Evolutionary conservation across 371 early-diverging fungal species (phyloP).

Genomic region (Apophysomyces variabilis): DNA sequence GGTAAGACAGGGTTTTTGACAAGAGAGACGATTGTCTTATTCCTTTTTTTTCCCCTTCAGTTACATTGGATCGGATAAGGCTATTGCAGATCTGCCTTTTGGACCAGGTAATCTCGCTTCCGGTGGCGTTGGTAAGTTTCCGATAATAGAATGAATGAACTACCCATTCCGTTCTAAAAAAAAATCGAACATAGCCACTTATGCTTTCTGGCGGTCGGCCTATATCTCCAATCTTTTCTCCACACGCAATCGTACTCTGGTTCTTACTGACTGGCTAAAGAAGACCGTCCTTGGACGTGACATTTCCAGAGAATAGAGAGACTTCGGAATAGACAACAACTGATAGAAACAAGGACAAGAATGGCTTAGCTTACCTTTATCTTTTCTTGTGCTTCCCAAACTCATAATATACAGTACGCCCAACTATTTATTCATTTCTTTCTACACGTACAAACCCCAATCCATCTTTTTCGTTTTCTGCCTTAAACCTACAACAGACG

Average conservation of each 20-base stretch:
- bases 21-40: background rate
- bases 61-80: conserved; percentile 89
- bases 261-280: conserved; percentile 90
- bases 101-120: conserved; percentile 72
- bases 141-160: background rate
- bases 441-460: background rate
- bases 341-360: background rate
- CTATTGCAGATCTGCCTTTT: conserved; percentile 88
- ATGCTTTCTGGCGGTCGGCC: conserved; percentile 79
- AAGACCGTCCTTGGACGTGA: conserved; percentile 87
- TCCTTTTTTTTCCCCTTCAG: conserved; percentile 23
- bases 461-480: no score
- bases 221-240: conserved; percentile 81
- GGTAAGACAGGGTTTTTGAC: conserved; percentile 43
- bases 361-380: background rate
- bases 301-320: conserved; percentile 80
- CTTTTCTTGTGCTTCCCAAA: no score
- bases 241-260: conserved; percentile 78
- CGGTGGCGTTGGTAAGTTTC: conserved; percentile 62
- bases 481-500: no score
- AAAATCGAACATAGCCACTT: conserved; percentile 36
- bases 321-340: background rate
- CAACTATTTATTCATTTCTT: no score
- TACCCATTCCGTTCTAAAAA: no score
- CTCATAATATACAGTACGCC: no score